Evolutionary conservation across 257 asterid genomes (phyloP).

Genomic region (Solanum paucissectum): DNA sequence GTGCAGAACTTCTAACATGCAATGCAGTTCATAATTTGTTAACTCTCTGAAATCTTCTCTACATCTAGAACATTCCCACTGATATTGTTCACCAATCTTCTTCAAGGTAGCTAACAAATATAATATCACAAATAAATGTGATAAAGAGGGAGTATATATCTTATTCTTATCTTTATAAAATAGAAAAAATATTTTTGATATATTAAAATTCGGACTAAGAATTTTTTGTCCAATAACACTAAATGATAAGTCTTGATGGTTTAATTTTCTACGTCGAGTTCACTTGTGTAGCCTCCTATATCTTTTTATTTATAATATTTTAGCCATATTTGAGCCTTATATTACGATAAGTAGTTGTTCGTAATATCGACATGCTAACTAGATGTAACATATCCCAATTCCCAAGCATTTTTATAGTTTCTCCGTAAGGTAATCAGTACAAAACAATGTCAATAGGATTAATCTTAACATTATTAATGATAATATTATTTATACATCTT

Average conservation of each 20-base stretch:
- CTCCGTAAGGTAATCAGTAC: not conserved
- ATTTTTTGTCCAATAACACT: not conserved
- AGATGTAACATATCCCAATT: not conserved
- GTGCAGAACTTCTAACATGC: too few relatives aligned
- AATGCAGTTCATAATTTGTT: too few relatives aligned
- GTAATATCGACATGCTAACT: not conserved
- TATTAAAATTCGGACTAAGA: not conserved
- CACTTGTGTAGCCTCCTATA: not conserved
- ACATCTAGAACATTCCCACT: too few relatives aligned
- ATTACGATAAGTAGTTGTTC: not conserved
- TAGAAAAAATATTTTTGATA: not conserved
- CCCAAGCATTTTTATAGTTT: not conserved
- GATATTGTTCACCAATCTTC: too few relatives aligned
- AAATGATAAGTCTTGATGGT: not conserved
- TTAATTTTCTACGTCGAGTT: too few relatives aligned
- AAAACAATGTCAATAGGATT: not conserved
- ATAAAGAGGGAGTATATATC: too few relatives aligned
- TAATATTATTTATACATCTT: not conserved
- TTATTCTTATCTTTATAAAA: too few relatives aligned
- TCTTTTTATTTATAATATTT: not conserved
- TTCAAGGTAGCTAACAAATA: too few relatives aligned
- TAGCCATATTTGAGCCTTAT: not conserved
- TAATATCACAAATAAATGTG: too few relatives aligned
- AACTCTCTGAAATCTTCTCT: too few relatives aligned
- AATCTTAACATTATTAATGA: not conserved